Evolutionary conservation across 2,329 filamentous ascomycete species (phyloP).

Genomic region (Aspergillus sp.): DNA sequence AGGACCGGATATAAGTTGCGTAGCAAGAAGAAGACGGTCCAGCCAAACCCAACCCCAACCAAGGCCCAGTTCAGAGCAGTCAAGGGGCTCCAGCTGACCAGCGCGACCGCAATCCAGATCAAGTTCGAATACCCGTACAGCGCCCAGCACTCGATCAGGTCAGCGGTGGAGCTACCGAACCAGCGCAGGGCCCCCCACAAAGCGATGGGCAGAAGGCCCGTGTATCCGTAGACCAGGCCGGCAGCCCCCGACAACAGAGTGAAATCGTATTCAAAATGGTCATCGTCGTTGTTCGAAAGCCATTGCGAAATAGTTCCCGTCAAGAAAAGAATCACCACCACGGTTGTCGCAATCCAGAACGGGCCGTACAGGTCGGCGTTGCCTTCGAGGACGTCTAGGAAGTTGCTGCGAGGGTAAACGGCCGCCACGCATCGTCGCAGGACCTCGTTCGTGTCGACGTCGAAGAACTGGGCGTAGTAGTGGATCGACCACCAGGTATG

Average conservation of each 20-base stretch:
- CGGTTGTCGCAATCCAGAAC: conserved; percentile 98
- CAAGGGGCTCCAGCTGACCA: conserved; percentile 86
- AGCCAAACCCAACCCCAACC: conserved; percentile 78
- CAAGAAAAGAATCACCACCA: conserved; percentile 91
- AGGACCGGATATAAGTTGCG: conserved; percentile 89
- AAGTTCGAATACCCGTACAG: conserved; percentile 96
- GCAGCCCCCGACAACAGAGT: conserved; percentile 83
- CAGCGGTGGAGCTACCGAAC: conserved; percentile 91
- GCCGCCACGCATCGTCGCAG: conserved; percentile 82
- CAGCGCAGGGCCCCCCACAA: conserved; percentile 89
- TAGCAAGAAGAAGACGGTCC: conserved; percentile 80
- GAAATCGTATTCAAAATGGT: conserved; percentile 89
- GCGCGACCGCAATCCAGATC: conserved; percentile 92
- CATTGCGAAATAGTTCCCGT: conserved; percentile 95
- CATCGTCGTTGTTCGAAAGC: conserved; percentile 64
- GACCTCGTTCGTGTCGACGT: conserved; percentile 91
- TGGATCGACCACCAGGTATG: conserved; percentile 87
- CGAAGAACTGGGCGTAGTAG: conserved; percentile 98
- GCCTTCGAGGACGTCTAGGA: conserved; percentile 93
- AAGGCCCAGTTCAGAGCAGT: conserved; percentile 90
- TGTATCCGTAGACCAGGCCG: conserved; percentile 94
- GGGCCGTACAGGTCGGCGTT: conserved; percentile 97
- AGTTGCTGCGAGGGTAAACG: conserved; percentile 89
- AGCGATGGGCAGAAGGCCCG: conserved; percentile 76
- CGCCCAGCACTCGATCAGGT: conserved; percentile 91